A percentile compares a stretch with the other conserved stretches of the same genome.
Conservation (phyloP, 306 rosid species). For the Astragalus membranaceus region DNA sequence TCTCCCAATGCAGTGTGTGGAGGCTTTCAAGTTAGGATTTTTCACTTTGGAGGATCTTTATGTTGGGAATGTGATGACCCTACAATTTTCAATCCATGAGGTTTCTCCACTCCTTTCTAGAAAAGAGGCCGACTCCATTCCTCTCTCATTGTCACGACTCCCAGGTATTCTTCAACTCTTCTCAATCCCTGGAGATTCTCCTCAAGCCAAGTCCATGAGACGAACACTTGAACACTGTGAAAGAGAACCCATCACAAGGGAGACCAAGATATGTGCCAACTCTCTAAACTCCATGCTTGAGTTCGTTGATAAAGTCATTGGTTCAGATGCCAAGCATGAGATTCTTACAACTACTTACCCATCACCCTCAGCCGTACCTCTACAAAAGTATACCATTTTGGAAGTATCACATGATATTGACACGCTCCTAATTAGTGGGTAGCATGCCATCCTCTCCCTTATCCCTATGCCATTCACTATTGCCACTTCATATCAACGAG, state of each 20-base stretch:
- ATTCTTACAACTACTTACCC: slow-evolving; percentile 41
- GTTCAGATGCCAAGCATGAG: slow-evolving; percentile 6
- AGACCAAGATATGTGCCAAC: slow-evolving; percentile 47
- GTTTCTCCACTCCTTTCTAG: slow-evolving; percentile 28
- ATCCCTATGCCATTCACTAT: slow-evolving; percentile 45
- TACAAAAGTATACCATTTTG: slow-evolving; percentile 39
- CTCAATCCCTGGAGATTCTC: slow-evolving; percentile 36
- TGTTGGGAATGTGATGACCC: slow-evolving; percentile 46
- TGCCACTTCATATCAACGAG: slow-evolving; percentile 45
- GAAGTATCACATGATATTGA: slow-evolving; percentile 32
- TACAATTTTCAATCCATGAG: slow-evolving; percentile 36
- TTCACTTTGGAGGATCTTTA: slow-evolving; percentile 36
- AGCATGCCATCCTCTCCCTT: slow-evolving; percentile 45
- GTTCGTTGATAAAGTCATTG: slow-evolving; percentile 27
- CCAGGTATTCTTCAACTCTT: slow-evolving; percentile 48
- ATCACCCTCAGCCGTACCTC: slow-evolving; percentile 9
- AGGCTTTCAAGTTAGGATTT: slow-evolving; percentile 49
- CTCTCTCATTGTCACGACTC: slow-evolving; percentile 42
- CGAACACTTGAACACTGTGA: slow-evolving; percentile 37
- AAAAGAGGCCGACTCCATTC: slow-evolving; percentile 45
- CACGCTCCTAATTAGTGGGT: slow-evolving; percentile 55
- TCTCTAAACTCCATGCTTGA: slow-evolving; percentile 47
- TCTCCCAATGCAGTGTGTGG: background rate
- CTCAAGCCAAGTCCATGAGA: slow-evolving; percentile 31
- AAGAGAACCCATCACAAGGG: slow-evolving; percentile 28